A percentile compares a stretch with the other conserved stretches of the same genome.
phyloP scores from a whole-genome alignment of 208 protist genomes.

The Trichomonas vaginalis region DNA sequence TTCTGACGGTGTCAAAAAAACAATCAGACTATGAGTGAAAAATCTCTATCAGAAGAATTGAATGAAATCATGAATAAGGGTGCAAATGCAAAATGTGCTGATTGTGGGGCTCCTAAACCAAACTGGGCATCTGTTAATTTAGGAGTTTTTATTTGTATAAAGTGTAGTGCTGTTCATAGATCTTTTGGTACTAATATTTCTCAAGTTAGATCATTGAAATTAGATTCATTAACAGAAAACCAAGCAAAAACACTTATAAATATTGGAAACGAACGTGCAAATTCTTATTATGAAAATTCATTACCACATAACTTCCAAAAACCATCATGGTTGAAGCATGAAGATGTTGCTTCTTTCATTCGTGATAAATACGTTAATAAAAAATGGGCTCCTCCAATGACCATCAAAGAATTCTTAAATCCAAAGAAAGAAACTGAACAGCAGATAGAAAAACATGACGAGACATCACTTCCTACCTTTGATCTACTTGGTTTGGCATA shows the following conservation, averaged over 20 bases:
- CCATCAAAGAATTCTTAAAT: background rate
- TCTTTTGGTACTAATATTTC: constrained; percentile 46
- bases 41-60: background rate
- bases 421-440: background rate
- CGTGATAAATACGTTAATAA: background rate
- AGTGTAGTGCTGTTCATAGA: constrained; percentile 45
- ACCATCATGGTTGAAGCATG: background rate
- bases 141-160: constrained; percentile 47
- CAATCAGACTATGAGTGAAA: too few relatives aligned
- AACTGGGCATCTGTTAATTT: constrained; percentile 38
- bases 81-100: constrained; percentile 27
- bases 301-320: background rate
- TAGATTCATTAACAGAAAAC: constrained; percentile 36
- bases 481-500: background rate
- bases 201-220: constrained; percentile 28
- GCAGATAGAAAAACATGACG: background rate
- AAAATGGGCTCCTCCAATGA: background rate
- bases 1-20: too few relatives aligned
- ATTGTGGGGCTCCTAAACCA: constrained; percentile 23
- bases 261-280: constrained; percentile 3
- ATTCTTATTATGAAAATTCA: background rate
- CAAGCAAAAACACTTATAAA: background rate
- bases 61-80: background rate
- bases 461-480: background rate
- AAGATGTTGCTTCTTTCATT: background rate